Base-by-base conservation (phyloP, 805 yeast species). In the Yarrowia sp. region DNA sequence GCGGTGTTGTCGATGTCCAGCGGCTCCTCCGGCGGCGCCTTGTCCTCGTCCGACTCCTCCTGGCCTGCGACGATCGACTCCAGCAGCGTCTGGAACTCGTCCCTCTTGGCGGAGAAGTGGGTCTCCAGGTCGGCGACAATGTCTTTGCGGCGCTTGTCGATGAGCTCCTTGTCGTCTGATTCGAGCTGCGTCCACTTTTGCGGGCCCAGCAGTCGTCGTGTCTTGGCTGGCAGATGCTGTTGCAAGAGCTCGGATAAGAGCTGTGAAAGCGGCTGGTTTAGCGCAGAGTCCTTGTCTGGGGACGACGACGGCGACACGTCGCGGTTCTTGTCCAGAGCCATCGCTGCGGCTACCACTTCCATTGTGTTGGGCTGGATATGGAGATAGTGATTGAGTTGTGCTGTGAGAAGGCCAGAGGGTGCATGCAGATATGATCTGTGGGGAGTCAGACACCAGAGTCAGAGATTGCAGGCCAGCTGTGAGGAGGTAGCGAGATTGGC, bases 291-390 rank as follows among this genome's bases (percentile, higher is more conserved):
- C 21, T 51, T 31, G n/a, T 13, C n/a, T 24, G 58, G 42, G 19
- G 58, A 35, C 18, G 58, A 24, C 24, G 41, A 33, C 42, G 58
- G 42, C 29, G 58, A 51, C 58, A 16, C 32, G 32, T 51, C 58
- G 35, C 58, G 41, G 22, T 51, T 32, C 10, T 35, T 39, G 42
- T 51, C 58, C 58, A 51, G 42, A 35, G 58, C 58, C 58, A 51
- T 51, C 31, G 42, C 58, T 35, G 58, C 58, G 6, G 58, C 58
- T 33, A 51, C 58, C 31, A 51, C 42, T 32, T 51, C 58, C 58
- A 51, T 51, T 9, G 36, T 32, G 51, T 19, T 12, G 21, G 41
- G n/a, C n/a, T n/a, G n/a, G n/a, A n/a, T n/a, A n/a, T n/a, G 8
- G 10, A 27, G 10, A 5, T 12, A 27, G 29, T 27, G 10, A 12